These are phyloP conservation scores for Lodderomyces beijingensis DNA, from an alignment of 1,139 yeast genomes.

Conservation along the genomic window DNA sequence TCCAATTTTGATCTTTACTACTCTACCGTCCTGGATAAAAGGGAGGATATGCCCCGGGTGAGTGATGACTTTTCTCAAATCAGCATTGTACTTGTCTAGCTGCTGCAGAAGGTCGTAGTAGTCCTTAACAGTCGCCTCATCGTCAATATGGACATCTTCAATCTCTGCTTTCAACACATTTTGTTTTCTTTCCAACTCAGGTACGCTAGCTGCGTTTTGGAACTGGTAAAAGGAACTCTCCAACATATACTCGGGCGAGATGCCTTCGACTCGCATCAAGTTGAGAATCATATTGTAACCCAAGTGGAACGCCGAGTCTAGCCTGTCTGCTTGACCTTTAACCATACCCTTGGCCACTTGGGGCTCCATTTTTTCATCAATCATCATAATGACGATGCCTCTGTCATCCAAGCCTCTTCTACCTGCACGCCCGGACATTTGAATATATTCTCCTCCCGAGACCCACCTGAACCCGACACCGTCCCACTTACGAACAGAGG, in stretches of 20 bases:
- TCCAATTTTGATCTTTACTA: constrained; percentile 61
- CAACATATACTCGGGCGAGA: constrained; percentile 96
- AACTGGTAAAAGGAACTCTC: constrained; percentile 93
- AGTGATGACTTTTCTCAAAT: constrained; percentile 77
- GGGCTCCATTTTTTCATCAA: constrained; percentile 99
- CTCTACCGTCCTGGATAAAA: constrained; percentile 85
- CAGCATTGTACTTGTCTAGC: constrained; percentile 65
- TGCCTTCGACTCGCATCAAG: constrained; percentile 94
- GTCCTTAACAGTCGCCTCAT: constrained; percentile 69
- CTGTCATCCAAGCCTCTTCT: constrained; percentile 99
- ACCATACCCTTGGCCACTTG: constrained; percentile 99
- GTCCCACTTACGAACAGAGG: constrained; percentile 97
- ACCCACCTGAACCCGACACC: constrained; percentile 98
- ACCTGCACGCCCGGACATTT: constrained; percentile 99
- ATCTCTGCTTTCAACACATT: constrained; percentile 47
- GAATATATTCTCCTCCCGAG: constrained; percentile 98
- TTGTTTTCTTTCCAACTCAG: constrained; percentile 67
- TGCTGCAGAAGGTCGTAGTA: constrained; percentile 80
- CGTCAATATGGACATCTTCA: constrained; percentile 55
- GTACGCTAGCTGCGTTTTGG: constrained; percentile 89
- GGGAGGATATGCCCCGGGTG: constrained; percentile 87
- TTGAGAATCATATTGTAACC: constrained; percentile 97
- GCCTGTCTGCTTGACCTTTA: constrained; percentile 93
- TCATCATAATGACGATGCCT: constrained; percentile 98
- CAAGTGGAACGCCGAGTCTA: constrained; percentile 93